Evolutionary conservation across 352 stramenopile species (phyloP), one percentile per base, ranked within the genome.

Genomic region (Nothophytophthora sp.): DNA sequence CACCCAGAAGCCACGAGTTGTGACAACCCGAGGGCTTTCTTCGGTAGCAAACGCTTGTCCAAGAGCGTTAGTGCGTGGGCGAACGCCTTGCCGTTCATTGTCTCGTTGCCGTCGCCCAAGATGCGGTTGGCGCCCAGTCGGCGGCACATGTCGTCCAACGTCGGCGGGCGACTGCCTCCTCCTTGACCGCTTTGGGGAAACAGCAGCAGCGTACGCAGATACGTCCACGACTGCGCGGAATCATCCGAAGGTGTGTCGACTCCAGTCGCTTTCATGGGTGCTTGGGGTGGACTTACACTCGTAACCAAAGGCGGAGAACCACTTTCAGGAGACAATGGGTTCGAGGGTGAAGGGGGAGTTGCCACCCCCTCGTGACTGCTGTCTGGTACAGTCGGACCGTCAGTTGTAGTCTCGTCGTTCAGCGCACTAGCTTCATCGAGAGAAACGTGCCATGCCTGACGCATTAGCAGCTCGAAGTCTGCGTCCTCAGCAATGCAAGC

Each of bases 391-490:
- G n/a, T n/a, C n/a, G n/a, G n/a, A n/a, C n/a, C n/a, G n/a, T n/a
- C n/a, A n/a, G n/a, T n/a, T n/a, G n/a, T n/a, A n/a, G n/a, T n/a
- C n/a, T n/a, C n/a, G n/a, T n/a, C n/a, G n/a, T n/a, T n/a, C n/a
- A n/a, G n/a, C n/a, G n/a, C n/a, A n/a, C n/a, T n/a, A n/a, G n/a
- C n/a, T n/a, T n/a, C n/a, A n/a, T n/a, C n/a, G n/a, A n/a, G n/a
- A n/a, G n/a, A n/a, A 27, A 90, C 60, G 27, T 78, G 70, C 80
- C 80, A 91, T 5, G 76, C 55, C 48, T 87, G 83, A 1, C 73
- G 54, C 55, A 97, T 93, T 39, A 96, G 77, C 30, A 60, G 58
- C 32, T 95, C 80, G 67, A 96, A 97, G 50, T 96, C 90, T 24
- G 75, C 63, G 55, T 96, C 88, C 12, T 76, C 67, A 12, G 54